These are phyloP conservation scores for Argentina anserina DNA, from an alignment of 306 rosid species.

Conservation along the genomic window DNA sequence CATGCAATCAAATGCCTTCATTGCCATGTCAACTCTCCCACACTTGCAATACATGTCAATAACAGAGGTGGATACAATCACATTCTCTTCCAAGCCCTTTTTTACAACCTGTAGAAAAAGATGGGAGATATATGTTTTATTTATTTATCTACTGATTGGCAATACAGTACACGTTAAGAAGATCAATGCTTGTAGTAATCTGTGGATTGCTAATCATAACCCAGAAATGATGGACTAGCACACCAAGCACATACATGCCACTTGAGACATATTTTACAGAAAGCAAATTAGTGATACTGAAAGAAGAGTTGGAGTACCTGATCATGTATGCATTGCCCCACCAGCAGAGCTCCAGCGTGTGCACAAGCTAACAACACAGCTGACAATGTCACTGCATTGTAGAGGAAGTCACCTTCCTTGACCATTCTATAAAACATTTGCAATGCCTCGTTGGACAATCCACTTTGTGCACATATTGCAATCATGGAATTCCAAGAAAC, in stretches of 20 bases:
- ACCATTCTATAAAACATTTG: slow-evolving; percentile 56
- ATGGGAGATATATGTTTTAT: neutral
- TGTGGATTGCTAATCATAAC: neutral
- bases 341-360: slow-evolving; percentile 61
- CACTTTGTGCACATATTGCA: slow-evolving; percentile 69
- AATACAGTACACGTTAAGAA: neutral
- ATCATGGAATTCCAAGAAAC: slow-evolving; percentile 88
- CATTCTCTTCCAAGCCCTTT: slow-evolving; percentile 61
- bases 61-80: slow-evolving; percentile 57
- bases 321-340: slow-evolving; percentile 73
- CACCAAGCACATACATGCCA: neutral
- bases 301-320: slow-evolving; percentile 43
- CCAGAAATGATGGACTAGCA: slow-evolving; percentile 30
- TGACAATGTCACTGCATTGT: slow-evolving; percentile 58
- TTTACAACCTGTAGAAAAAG: slow-evolving; percentile 45
- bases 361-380: slow-evolving; percentile 72
- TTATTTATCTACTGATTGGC: neutral
- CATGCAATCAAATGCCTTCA: slow-evolving; percentile 63
- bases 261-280: neutral
- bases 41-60: slow-evolving; percentile 80
- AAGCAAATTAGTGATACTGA: neutral
- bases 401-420: slow-evolving; percentile 31
- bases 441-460: slow-evolving; percentile 59
- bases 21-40: slow-evolving; percentile 66
- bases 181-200: neutral